Evolutionary conservation across 2,329 filamentous ascomycete genomes (phyloP).

Genomic region (Diaporthe caulivora): DNA sequence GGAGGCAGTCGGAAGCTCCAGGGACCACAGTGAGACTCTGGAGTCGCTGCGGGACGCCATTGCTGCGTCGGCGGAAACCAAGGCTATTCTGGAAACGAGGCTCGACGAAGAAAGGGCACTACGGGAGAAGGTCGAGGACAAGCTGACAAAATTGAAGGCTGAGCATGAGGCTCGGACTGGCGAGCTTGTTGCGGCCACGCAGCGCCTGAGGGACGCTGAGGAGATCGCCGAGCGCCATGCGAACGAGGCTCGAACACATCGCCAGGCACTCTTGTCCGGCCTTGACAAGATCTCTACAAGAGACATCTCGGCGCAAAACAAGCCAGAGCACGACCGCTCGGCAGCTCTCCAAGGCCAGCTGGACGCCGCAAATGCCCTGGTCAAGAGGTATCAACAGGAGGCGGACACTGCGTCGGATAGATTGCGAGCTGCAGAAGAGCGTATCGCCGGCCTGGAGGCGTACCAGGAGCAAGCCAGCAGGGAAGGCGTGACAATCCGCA

Average conservation of each 20-base stretch:
- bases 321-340: conserved; percentile 74
- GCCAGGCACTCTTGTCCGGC: conserved; percentile 83
- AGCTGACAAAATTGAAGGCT: conserved; percentile 79
- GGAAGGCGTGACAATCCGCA: conserved; percentile 88
- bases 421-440: conserved; percentile 91
- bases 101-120: conserved; percentile 85
- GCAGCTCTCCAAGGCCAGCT: conserved; percentile 83
- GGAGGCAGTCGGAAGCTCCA: conserved; percentile 74
- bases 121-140: conserved; percentile 80
- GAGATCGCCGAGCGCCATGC: conserved; percentile 90
- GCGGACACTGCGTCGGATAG: conserved; percentile 90
- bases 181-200: conserved; percentile 80
- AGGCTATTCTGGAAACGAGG: conserved; percentile 80
- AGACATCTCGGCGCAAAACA: conserved; percentile 60
- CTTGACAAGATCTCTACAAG: conserved; percentile 78
- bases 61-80: conserved; percentile 81
- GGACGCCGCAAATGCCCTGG: conserved; percentile 80
- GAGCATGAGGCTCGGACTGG: conserved; percentile 85
- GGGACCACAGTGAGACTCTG: conserved; percentile 79
- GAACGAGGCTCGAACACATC: conserved; percentile 87
- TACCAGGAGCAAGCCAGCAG: conserved; percentile 98
- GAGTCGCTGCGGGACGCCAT: conserved; percentile 83
- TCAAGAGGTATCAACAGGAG: conserved; percentile 89
- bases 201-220: conserved; percentile 86
- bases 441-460: conserved; percentile 94